Conservation (phyloP, 345 rosid genomes). For the Kernera saxatilis region DNA sequence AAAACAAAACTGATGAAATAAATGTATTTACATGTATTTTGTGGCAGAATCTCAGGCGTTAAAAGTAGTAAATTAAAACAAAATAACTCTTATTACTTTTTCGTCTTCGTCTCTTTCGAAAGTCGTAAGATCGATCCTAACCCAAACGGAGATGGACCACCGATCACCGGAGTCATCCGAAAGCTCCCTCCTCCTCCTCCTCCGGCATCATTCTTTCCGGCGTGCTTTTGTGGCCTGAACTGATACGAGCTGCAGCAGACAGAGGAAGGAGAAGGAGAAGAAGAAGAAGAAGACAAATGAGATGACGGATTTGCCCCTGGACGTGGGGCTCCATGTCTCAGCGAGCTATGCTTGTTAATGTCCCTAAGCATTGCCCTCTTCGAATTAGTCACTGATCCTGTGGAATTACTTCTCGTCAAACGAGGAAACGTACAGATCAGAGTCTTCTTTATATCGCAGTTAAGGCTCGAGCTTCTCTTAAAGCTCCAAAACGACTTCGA, state of each 20-base stretch:
- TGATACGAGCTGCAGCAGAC: constrained; percentile 33
- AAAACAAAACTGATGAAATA: too few species aligned
- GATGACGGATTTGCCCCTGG: constrained; percentile 12
- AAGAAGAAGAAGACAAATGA: constrained; percentile 25
- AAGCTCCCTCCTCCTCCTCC: constrained; percentile 40
- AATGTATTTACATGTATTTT: too few species aligned
- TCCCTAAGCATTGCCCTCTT: constrained; percentile 35
- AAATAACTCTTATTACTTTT: constrained; percentile 4
- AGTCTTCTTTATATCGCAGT: constrained; percentile 49
- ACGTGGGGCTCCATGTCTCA: constrained; percentile 25
- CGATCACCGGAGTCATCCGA: constrained; percentile 53
- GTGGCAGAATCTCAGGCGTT: too few species aligned
- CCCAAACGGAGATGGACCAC: constrained; percentile 61
- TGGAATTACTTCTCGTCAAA: constrained; percentile 62
- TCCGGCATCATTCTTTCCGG: constrained; percentile 32
- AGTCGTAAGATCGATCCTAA: constrained; percentile 51
- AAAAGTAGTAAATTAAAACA: too few species aligned
- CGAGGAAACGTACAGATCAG: constrained; percentile 54
- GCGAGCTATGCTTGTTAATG: constrained; percentile 38
- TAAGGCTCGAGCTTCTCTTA: constrained; percentile 68
- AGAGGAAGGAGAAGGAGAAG: constrained; percentile 20
- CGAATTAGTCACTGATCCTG: constrained; percentile 45
- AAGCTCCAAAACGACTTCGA: constrained; percentile 76
- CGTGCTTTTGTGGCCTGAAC: constrained; percentile 40
- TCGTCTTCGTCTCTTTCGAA: constrained; percentile 51